Conservation (phyloP, 192 early-diverging fungal genomes). For the Backusella mclennaniae region DNA sequence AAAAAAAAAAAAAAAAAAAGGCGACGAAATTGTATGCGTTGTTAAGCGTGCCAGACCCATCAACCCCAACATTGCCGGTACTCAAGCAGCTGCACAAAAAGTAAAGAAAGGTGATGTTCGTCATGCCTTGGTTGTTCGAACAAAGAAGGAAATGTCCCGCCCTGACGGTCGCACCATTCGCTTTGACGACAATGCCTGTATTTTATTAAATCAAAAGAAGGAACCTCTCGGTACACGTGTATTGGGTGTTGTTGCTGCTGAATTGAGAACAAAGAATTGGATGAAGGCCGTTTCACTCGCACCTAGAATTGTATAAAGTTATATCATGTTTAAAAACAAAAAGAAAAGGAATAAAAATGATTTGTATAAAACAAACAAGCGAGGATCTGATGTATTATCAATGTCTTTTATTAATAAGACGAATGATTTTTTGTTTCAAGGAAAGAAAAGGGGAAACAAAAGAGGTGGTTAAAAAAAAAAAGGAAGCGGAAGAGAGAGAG, state of each 20-base stretch:
- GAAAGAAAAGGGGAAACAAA: too few species aligned
- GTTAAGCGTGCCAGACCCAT: slow-evolving; percentile 90
- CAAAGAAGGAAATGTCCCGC: slow-evolving; percentile 82
- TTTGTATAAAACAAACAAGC: not conserved
- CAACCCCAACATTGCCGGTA: slow-evolving; percentile 49
- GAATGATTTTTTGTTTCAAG: too few species aligned
- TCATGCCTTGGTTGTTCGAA: slow-evolving; percentile 87
- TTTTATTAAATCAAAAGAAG: slow-evolving; percentile 90
- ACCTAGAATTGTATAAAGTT: slow-evolving; percentile 76
- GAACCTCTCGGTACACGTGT: slow-evolving; percentile 95
- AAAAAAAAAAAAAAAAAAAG: slow-evolving; percentile 37
- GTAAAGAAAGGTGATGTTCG: slow-evolving; percentile 94
- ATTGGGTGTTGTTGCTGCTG: slow-evolving; percentile 84
- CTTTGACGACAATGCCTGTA: slow-evolving; percentile 97
- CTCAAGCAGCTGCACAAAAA: slow-evolving; percentile 62
- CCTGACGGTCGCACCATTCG: slow-evolving; percentile 89
- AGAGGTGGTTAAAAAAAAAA: too few species aligned
- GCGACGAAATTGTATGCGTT: slow-evolving; percentile 94
- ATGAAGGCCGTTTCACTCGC: slow-evolving; percentile 94
- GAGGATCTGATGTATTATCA: not conserved
- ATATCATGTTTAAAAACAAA: not conserved
- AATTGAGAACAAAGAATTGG: slow-evolving; percentile 93
- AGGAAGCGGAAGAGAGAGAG: too few species aligned
- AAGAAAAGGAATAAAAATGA: not conserved
- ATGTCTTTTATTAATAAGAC: too few species aligned